Evolutionary conservation across 73 alveolate species (phyloP).

Genomic region (Paramecium sonneborni): DNA sequence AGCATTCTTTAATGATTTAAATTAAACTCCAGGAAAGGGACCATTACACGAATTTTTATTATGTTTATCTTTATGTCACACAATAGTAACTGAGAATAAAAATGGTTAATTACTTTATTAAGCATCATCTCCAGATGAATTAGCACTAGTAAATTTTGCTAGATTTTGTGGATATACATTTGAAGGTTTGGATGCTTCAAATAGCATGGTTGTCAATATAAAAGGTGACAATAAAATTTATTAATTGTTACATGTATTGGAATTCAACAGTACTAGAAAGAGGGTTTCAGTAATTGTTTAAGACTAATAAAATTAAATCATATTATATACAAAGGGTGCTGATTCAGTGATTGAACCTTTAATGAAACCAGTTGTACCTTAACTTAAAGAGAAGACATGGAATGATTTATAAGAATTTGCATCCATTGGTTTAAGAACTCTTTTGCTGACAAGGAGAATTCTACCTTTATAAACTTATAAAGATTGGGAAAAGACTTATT

Average conservation of each 20-base stretch:
- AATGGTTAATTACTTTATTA: constrained; percentile 76
- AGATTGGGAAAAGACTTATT: constrained; percentile 74
- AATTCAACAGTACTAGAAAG: constrained; percentile 69
- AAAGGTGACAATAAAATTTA: constrained; percentile 63
- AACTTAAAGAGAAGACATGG: constrained; percentile 37
- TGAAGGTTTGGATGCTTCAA: constrained; percentile 68
- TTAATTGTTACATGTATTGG: constrained; percentile 60
- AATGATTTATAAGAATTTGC: constrained; percentile 77
- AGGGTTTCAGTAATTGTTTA: constrained; percentile 83
- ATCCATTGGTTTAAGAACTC: constrained; percentile 92
- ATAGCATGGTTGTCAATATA: constrained; percentile 54
- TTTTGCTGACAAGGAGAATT: constrained; percentile 85
- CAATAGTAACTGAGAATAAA: constrained; percentile 74
- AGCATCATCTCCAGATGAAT: constrained; percentile 94
- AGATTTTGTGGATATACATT: constrained; percentile 72
- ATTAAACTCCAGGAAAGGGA: not conserved
- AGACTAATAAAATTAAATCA: constrained; percentile 68
- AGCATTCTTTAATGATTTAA: constrained; percentile 50
- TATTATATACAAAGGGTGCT: constrained; percentile 91
- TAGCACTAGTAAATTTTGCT: constrained; percentile 94
- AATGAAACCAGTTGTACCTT: constrained; percentile 38
- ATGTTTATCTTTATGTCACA: constrained; percentile 82
- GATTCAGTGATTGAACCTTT: constrained; percentile 88
- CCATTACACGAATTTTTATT: constrained; percentile 64
- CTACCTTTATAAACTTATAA: constrained; percentile 64